Conservation (phyloP, 2,329 filamentous ascomycete genomes). For the Penicillium corylophilum region DNA sequence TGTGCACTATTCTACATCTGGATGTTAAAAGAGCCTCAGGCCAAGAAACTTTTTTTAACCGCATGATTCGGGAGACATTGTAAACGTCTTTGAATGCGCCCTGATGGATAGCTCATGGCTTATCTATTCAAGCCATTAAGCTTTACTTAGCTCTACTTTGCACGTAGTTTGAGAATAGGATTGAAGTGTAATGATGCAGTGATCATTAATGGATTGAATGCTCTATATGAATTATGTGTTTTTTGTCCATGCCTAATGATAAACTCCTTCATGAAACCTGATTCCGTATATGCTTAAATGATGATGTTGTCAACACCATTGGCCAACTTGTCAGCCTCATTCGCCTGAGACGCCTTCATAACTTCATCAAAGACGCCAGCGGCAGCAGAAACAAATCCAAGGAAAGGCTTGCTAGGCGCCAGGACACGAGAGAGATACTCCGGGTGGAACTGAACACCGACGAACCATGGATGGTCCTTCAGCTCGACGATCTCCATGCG, state of each 20-base stretch:
- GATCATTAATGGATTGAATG: not conserved
- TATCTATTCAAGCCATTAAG: no score
- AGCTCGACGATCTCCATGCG: slow-evolving; percentile 83
- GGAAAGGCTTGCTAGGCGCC: slow-evolving; percentile 69
- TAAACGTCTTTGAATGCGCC: no score
- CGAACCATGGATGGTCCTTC: slow-evolving; percentile 78
- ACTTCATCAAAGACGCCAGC: slow-evolving; percentile 52
- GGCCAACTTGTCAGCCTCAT: slow-evolving; percentile 12
- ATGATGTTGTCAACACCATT: slow-evolving; percentile 16
- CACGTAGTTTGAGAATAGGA: no score
- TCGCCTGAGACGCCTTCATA: slow-evolving; percentile 10
- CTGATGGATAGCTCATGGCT: no score
- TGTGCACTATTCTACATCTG: slow-evolving; percentile 5
- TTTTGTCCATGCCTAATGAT: slow-evolving; percentile 8
- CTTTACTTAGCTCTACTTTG: no score
- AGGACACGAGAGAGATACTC: slow-evolving; percentile 78
- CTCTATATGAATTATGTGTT: slow-evolving; percentile 16
- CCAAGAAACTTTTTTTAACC: not conserved
- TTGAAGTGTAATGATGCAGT: not conserved
- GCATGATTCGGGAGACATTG: no score
- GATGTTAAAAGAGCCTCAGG: not conserved
- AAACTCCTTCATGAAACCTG: slow-evolving; percentile 8
- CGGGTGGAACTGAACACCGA: slow-evolving; percentile 84
- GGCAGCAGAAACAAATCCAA: slow-evolving; percentile 80
- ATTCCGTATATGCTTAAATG: slow-evolving; percentile 10